Conservation (phyloP, 2,329 filamentous ascomycete genomes). For the Pseudogymnoascus sp. region DNA sequence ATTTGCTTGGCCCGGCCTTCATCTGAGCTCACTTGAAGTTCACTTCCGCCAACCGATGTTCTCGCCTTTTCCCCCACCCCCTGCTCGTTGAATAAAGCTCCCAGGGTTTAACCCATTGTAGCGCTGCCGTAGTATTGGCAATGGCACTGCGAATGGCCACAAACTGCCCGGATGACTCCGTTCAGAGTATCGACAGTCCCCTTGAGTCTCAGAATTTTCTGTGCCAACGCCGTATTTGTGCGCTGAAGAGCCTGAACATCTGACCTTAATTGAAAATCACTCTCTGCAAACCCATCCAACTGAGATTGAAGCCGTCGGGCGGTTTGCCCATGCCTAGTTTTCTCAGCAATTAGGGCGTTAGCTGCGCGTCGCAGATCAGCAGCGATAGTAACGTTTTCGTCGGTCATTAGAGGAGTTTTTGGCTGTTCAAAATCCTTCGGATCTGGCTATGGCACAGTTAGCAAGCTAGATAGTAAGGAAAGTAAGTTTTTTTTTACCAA, state of each 20-base stretch:
- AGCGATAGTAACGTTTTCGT: neutral
- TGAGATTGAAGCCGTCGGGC: neutral
- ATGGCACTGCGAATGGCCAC: neutral
- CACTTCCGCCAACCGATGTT: neutral
- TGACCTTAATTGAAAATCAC: neutral
- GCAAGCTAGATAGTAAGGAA: neutral
- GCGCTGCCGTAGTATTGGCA: neutral
- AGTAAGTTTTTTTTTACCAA: neutral
- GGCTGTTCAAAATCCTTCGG: neutral
- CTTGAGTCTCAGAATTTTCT: neutral
- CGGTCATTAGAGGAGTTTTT: neutral
- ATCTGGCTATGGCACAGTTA: neutral
- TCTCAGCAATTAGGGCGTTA: neutral
- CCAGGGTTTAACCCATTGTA: no score
- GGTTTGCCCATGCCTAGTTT: neutral
- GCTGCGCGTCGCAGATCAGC: neutral
- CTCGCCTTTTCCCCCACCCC: neutral
- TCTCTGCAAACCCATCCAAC: neutral
- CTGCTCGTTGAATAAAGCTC: neutral
- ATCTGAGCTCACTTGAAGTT: neutral
- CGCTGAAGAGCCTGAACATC: no score
- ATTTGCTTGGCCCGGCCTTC: neutral
- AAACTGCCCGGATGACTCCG: neutral
- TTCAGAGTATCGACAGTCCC: neutral
- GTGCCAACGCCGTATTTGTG: neutral